A percentile compares a stretch with the other conserved stretches of the same genome.
Evolutionary conservation across 352 stramenopile species (phyloP).

Genomic region (Blastocystis sp.): DNA sequence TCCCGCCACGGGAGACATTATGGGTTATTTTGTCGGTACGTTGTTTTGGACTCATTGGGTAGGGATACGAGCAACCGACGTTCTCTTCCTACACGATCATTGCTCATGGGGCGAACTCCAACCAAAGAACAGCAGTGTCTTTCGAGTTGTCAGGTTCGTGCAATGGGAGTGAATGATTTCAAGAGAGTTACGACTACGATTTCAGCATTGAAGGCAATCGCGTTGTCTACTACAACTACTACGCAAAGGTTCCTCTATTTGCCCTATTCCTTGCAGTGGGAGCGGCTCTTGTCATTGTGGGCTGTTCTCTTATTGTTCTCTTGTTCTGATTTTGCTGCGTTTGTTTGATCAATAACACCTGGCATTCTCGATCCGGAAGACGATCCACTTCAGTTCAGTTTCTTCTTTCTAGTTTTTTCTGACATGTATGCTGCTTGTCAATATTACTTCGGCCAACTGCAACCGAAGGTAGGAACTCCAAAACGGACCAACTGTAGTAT

Average conservation of each 20-base stretch:
- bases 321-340: slow-evolving; percentile 6
- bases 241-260: not conserved
- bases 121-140: not conserved
- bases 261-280: not conserved
- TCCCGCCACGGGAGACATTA: not conserved
- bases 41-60: not conserved
- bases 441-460: not conserved
- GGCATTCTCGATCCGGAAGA: not conserved
- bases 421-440: not conserved
- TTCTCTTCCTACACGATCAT: not conserved
- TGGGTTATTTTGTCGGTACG: not conserved
- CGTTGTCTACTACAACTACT: slow-evolving; percentile 46
- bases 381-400: no score
- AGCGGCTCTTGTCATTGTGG: not conserved
- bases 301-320: not conserved
- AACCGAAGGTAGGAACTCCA: not conserved
- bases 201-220: not conserved
- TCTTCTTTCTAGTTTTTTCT: not conserved
- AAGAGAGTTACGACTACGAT: slow-evolving; percentile 28
- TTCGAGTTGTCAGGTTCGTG: not conserved
- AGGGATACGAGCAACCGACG: not conserved
- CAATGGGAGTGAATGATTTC: not conserved
- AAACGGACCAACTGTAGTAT: not conserved
- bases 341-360: not conserved
- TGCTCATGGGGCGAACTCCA: not conserved